Conservation (phyloP, 805 yeast species). For the Cyberlindnera bimundalis region DNA sequence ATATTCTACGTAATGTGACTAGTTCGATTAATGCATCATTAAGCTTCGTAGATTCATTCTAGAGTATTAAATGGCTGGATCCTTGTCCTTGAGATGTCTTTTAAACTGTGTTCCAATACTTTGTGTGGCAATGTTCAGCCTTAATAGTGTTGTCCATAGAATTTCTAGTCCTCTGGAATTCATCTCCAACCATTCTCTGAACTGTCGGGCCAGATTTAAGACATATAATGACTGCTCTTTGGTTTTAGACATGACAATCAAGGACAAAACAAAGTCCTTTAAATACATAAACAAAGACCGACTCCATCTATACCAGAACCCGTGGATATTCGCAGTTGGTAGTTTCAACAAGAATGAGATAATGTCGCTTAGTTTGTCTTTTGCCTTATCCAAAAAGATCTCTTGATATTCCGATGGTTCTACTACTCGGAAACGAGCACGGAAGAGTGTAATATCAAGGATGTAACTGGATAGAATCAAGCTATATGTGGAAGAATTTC, state of each 20-base stretch:
- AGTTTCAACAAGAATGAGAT: constrained; percentile 1
- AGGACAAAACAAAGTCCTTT: constrained; percentile 9
- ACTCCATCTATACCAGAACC: constrained; percentile 15
- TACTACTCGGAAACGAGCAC: constrained; percentile 10
- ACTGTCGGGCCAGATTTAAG: constrained; percentile 7
- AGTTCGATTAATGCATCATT: too few species aligned
- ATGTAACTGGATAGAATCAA: constrained; percentile 7
- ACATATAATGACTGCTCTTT: constrained; percentile 9
- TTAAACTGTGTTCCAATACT: constrained; percentile 16
- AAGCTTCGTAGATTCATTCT: not conserved
- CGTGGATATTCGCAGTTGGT: constrained; percentile 3
- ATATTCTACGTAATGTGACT: too few species aligned
- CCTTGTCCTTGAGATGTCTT: constrained; percentile 1
- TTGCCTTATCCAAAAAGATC: constrained; percentile 5
- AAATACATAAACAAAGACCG: constrained; percentile 14
- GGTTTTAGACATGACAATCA: constrained; percentile 8
- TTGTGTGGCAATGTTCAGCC: constrained; percentile 16
- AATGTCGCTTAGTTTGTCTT: constrained; percentile 1
- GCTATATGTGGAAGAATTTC: not conserved
- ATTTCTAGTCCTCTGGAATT: constrained; percentile 9
- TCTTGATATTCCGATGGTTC: constrained; percentile 4
- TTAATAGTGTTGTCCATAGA: constrained; percentile 13
- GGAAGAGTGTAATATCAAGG: constrained; percentile 6
- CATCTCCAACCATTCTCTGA: constrained; percentile 16
- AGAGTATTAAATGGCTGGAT: not conserved